These are phyloP conservation scores for Theileria parva DNA, from an alignment of 169 alveolate genomes.

Conservation along the genomic window DNA sequence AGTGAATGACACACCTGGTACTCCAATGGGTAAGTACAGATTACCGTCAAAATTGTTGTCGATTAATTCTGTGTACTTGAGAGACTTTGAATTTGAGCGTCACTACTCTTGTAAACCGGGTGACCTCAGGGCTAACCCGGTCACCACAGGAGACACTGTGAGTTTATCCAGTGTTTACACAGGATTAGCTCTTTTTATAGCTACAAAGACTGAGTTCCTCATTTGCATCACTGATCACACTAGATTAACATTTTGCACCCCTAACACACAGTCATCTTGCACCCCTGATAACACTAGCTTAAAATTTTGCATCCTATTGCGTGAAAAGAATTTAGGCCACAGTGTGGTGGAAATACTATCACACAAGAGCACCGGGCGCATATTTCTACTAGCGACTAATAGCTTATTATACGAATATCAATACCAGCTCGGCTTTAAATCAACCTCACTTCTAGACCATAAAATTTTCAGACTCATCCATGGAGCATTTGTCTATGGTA, in stretches of 20 bases:
- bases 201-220: slow-evolving; percentile 39
- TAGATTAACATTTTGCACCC: slow-evolving; percentile 15
- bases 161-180: slow-evolving; percentile 29
- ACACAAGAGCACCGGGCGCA: slow-evolving; percentile 41
- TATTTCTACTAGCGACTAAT: slow-evolving; percentile 36
- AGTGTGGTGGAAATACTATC: slow-evolving; percentile 26
- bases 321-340: slow-evolving; percentile 36
- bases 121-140: not conserved
- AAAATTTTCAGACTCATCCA: not conserved
- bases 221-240: slow-evolving; percentile 19
- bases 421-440: slow-evolving; percentile 47
- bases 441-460: slow-evolving; percentile 22
- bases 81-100: slow-evolving; percentile 55
- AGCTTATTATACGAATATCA: slow-evolving; percentile 55
- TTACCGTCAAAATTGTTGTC: slow-evolving; percentile 44
- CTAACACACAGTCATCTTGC: not conserved
- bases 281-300: not conserved
- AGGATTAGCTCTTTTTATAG: slow-evolving; percentile 55
- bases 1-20: not conserved
- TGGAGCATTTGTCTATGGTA: not conserved
- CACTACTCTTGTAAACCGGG: not conserved
- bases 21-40: slow-evolving; percentile 24
- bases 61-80: slow-evolving; percentile 22
- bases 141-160: not conserved
- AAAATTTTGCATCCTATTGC: slow-evolving; percentile 16